A percentile compares a stretch with the other conserved stretches of the same genome.
These are phyloP conservation scores for Telfairia occidentalis DNA, from an alignment of 331 rosid species.

Conservation along the genomic window DNA sequence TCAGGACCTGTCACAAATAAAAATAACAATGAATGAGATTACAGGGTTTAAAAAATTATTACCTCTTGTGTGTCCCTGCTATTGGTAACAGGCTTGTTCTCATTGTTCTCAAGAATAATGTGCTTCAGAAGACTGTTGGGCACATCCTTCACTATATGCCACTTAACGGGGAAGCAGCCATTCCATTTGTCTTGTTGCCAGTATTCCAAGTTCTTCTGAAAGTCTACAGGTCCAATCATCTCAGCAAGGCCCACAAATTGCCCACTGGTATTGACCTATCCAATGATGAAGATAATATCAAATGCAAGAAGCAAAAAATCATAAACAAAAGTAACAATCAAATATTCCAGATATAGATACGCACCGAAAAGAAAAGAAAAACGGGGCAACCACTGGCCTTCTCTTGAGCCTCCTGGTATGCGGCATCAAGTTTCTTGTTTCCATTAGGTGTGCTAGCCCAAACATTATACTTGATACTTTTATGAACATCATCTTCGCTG, in stretches of 20 bases:
- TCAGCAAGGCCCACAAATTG: conserved; percentile 90
- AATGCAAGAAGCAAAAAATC: neutral
- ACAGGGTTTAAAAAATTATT: neutral
- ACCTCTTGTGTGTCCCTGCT: conserved; percentile 96
- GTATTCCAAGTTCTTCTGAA: conserved; percentile 70
- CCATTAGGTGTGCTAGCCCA: conserved; percentile 96
- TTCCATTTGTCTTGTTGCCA: conserved; percentile 99
- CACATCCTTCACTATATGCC: conserved; percentile 84
- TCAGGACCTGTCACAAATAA: neutral
- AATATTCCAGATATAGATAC: conserved; percentile 1
- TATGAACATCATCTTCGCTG: conserved; percentile 89
- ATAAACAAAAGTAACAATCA: neutral
- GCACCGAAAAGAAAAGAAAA: conserved; percentile 69
- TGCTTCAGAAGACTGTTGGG: conserved; percentile 85
- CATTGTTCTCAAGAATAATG: conserved; percentile 76
- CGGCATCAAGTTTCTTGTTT: conserved; percentile 86
- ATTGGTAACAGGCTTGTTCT: conserved; percentile 86
- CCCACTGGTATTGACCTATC: conserved; percentile 86
- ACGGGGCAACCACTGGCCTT: conserved; percentile 56
- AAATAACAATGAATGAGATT: neutral
- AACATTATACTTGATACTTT: conserved; percentile 78
- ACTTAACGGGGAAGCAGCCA: conserved; percentile 83
- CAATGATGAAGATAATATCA: neutral
- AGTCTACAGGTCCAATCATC: conserved; percentile 86
- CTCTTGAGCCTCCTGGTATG: conserved; percentile 79